Percentiles rank a stretch among this genome's conserved stretches.
Conservation (phyloP, 208 protist species). For the Crithidia brevicula region DNA sequence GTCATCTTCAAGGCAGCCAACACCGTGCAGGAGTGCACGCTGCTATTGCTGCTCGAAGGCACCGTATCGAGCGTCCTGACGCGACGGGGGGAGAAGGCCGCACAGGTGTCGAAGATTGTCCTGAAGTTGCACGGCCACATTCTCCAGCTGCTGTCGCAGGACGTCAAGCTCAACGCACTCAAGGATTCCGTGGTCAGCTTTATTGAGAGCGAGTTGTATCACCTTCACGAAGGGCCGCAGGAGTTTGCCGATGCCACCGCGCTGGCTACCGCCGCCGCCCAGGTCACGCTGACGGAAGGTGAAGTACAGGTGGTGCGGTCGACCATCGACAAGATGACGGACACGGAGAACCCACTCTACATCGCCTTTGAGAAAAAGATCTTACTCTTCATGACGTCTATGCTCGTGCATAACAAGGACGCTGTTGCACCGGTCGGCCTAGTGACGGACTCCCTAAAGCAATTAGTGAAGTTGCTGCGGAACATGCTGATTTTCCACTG, state of each 20-base stretch:
- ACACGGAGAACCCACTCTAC: slow-evolving; percentile 75
- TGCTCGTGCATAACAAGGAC: slow-evolving; percentile 23
- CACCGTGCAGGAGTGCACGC: slow-evolving; percentile 74
- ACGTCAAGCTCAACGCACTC: slow-evolving; percentile 62
- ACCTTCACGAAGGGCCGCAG: slow-evolving; percentile 14
- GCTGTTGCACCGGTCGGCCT: slow-evolving; percentile 54
- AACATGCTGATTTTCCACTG: slow-evolving; percentile 67
- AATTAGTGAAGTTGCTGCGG: slow-evolving; percentile 42
- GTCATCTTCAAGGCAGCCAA: slow-evolving; percentile 81
- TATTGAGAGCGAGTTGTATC: slow-evolving; percentile 39
- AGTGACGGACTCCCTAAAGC: slow-evolving; percentile 53
- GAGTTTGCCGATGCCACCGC: slow-evolving; percentile 6
- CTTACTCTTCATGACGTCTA: slow-evolving; percentile 43
- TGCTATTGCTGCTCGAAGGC: slow-evolving; percentile 73
- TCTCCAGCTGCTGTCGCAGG: slow-evolving; percentile 48
- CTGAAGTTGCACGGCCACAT: slow-evolving; percentile 62
- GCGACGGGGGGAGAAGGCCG: slow-evolving; percentile 41
- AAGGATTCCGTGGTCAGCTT: slow-evolving; percentile 58
- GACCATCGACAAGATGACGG: slow-evolving; percentile 84
- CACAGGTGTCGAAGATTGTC: slow-evolving; percentile 41
- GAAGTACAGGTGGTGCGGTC: slow-evolving; percentile 50
- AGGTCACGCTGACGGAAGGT: slow-evolving; percentile 39
- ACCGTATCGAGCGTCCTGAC: slow-evolving; percentile 71
- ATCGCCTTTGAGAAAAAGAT: slow-evolving; percentile 73
- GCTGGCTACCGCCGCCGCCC: slow-evolving; percentile 8